A percentile compares a stretch with the other conserved stretches of the same genome.
Evolutionary conservation across 306 rosid species (phyloP).

Genomic region (Malus sieversii): DNA sequence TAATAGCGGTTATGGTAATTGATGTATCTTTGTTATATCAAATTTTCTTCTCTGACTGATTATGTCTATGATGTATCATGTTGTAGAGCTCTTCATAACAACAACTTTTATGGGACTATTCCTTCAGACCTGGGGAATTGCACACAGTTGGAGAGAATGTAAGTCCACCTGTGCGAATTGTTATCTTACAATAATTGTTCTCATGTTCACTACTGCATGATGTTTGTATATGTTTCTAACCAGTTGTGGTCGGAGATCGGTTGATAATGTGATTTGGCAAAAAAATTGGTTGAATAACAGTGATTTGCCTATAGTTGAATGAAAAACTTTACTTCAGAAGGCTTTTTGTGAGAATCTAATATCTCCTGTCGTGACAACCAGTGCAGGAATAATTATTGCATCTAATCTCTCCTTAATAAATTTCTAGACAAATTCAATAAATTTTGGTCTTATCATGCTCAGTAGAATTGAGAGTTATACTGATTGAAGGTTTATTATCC

Average conservation of each 20-base stretch:
- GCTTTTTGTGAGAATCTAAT: neutral
- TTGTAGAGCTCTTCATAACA: conserved; percentile 70
- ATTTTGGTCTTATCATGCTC: neutral
- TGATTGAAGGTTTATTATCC: neutral
- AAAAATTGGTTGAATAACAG: neutral
- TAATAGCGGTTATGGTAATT: neutral
- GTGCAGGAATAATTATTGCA: neutral
- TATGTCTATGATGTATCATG: conserved; percentile 20
- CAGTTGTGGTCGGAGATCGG: neutral
- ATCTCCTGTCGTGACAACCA: neutral
- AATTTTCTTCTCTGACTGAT: conserved; percentile 15
- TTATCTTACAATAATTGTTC: neutral
- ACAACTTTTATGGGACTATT: conserved; percentile 76
- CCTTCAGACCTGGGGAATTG: conserved; percentile 96
- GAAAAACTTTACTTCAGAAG: neutral
- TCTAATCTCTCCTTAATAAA: neutral
- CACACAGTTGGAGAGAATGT: conserved; percentile 67
- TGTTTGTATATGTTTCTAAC: neutral
- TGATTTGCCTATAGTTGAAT: neutral
- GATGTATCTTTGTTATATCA: conserved; percentile 3
- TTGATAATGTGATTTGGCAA: neutral
- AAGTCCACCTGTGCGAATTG: conserved; percentile 26
- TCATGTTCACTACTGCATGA: conserved; percentile 7
- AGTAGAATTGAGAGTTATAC: neutral
- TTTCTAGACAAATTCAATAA: neutral